Evolutionary conservation across 257 asterid genomes (phyloP).

Genomic region (Salvia miltiorrhiza): DNA sequence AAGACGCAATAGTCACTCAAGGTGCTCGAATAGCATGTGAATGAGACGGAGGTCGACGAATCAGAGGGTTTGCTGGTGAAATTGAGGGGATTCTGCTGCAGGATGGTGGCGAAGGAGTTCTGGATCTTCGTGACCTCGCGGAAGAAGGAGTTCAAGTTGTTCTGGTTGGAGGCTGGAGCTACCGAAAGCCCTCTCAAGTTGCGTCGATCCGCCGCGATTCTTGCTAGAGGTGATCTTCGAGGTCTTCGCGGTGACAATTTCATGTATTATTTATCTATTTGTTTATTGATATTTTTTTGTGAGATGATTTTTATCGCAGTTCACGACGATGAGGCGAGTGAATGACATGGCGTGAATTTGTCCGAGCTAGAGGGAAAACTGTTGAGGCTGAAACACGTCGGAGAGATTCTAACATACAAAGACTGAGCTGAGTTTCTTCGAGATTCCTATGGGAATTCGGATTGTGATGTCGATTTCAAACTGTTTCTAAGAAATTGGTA

Average conservation of each 20-base stretch:
- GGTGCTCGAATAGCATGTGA: no score
- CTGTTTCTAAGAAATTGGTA: conserved; percentile 82
- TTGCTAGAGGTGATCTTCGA: no score
- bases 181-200: no score
- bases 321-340: conserved; percentile 68
- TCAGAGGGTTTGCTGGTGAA: no score
- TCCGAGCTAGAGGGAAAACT: conserved; percentile 70
- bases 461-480: conserved; percentile 78
- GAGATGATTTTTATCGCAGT: conserved; percentile 38
- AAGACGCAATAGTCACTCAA: no score
- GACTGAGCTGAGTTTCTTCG: conserved; percentile 69
- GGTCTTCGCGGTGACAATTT: background rate
- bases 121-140: no score
- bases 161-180: no score
- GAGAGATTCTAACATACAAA: conserved; percentile 71
- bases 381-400: conserved; percentile 80
- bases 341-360: conserved; percentile 51
- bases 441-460: conserved; percentile 62
- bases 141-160: no score
- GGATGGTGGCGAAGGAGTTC: no score
- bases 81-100: no score
- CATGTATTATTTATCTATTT: background rate
- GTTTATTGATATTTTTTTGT: background rate
- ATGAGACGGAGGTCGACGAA: no score
- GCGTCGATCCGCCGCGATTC: no score